These are phyloP conservation scores for Lathyrus tuberosus DNA, from an alignment of 306 rosid species.

Conservation along the genomic window DNA sequence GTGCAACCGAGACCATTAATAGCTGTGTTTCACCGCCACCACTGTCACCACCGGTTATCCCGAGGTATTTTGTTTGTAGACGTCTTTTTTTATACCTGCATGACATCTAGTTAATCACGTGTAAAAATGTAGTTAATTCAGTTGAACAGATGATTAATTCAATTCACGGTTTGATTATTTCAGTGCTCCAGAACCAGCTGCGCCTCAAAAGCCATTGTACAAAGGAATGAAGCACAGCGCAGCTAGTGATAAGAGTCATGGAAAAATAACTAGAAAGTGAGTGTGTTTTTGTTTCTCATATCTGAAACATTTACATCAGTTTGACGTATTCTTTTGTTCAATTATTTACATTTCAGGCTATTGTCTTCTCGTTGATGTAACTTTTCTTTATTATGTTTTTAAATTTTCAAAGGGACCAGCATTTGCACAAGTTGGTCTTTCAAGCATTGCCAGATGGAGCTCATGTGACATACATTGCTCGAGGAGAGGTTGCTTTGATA, in stretches of 20 bases:
- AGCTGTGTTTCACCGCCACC: slow-evolving; percentile 6
- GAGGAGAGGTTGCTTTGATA: slow-evolving; percentile 59
- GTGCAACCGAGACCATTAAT: slow-evolving; percentile 15
- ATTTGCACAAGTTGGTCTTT: slow-evolving; percentile 76
- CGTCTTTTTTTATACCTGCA: too few relatives aligned
- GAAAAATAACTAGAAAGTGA: slow-evolving; percentile 69
- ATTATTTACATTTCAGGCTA: neutral
- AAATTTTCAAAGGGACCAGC: slow-evolving; percentile 58
- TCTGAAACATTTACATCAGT: neutral
- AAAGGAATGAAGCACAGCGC: slow-evolving; percentile 47
- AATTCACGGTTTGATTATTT: neutral
- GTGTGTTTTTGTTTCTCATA: slow-evolving; percentile 29
- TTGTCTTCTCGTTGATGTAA: neutral
- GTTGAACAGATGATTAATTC: neutral
- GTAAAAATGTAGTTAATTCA: too few relatives aligned
- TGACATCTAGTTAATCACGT: too few relatives aligned
- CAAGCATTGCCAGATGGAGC: slow-evolving; percentile 67
- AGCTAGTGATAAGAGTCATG: slow-evolving; percentile 49
- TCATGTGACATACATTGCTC: slow-evolving; percentile 61
- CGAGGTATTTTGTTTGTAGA: slow-evolving; percentile 26
- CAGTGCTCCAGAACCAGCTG: slow-evolving; percentile 46
- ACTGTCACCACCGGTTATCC: neutral
- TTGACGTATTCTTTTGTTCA: neutral
- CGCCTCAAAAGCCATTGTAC: slow-evolving; percentile 33
- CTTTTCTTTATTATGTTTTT: neutral